Evolutionary conservation across 2,329 filamentous ascomycete genomes (phyloP), one percentile per base, ranked within the genome.

Genomic region (Ascomycota sp.): DNA sequence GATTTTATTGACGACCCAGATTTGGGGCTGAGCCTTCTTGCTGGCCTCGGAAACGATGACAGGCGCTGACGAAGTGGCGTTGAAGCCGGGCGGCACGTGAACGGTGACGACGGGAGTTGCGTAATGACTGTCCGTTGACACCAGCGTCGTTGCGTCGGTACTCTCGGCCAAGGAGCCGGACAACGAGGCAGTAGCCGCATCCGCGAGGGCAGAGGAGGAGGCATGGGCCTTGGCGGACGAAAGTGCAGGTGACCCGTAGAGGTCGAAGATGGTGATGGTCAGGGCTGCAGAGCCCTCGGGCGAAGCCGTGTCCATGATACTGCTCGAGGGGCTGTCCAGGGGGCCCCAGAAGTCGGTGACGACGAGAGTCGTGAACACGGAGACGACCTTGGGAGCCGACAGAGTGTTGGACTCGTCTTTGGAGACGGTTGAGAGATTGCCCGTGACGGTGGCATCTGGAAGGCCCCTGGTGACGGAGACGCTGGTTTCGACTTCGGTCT

Each of bases 381-480:
- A 40, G 33, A 25, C 17, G 26, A 19, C 20, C 5, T n/a, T 15
- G 5, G 24, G 19, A 9, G 21, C 32, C 32, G 43, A 26, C 8
- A 39, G 44, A 27, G 35, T 36, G 20, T 40, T 43, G 15, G 40
- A 40, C 29, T 44, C 32, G 12, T 43, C 15, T 13, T 44, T 32
- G 8, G 47, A 53, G 22, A 51, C 38, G 5, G 51, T 54, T 2
- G 36, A 40, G 2, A 48, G 43, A 23, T 40, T 40, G 4, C 42
- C 49, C 10, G 48, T 40, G 21, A 53, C 37, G 15, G 44, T 48
- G 24, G 41, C 49, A 33, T 51, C 48, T 5, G 48, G 44, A 8
- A 45, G 40, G 2, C 44, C 43, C 11, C 37, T 37, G 6, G 48
- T 51, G 25, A 42, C 24, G 17, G 38, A 47, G 28, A 41, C 30